Evolutionary conservation across 257 asterid genomes (phyloP), one percentile per base, ranked within the genome.

Genomic region (Gynochthodes officinalis): DNA sequence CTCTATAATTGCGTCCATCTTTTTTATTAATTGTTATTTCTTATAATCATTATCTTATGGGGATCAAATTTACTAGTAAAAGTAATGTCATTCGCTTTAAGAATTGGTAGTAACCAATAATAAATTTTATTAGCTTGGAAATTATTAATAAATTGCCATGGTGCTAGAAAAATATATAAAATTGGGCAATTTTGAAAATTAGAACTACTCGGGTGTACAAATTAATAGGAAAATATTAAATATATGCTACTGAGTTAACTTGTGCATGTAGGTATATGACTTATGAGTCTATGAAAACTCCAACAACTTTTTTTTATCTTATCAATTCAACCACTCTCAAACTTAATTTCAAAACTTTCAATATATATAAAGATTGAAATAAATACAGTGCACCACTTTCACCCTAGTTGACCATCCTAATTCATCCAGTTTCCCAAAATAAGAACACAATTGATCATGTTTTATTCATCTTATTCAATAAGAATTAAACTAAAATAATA

Each of bases 361-460:
- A 6, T 25, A 15, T 32, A 30, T 32, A 62, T 69, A 32, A 52
- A n/a, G 28, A 7, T 8, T 25, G 64, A 28, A 70, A 53, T 52
- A 69, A 54, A 53, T n/a, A 35, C 30, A 21, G 63, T 16, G 61
- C 40, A 54, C 61, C 28, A 68, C 35, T 48, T 68, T 68, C 40
- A 39, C 53, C 64, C 65, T 2, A 11, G 39, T 53, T 25, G 52
- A 54, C 64, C 53, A 8, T 13, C 6, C 10, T 12, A n/a, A 69
- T 35, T 39, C 53, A 69, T 53, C 53, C 64, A 37, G 19, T 52
- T 52, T 69, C 59, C 54, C 63, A 69, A 69, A 33, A 52, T 69
- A 69, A 52, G 25, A 53, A 19, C 25, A 40, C 40, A 50, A 69
- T 69, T 53, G 63, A 32, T 50, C 7, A 1, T n/a, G n/a, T n/a